phyloP scores from a whole-genome alignment of 768 basidiomycete species.

The Symmetrospora coprosmae region DNA sequence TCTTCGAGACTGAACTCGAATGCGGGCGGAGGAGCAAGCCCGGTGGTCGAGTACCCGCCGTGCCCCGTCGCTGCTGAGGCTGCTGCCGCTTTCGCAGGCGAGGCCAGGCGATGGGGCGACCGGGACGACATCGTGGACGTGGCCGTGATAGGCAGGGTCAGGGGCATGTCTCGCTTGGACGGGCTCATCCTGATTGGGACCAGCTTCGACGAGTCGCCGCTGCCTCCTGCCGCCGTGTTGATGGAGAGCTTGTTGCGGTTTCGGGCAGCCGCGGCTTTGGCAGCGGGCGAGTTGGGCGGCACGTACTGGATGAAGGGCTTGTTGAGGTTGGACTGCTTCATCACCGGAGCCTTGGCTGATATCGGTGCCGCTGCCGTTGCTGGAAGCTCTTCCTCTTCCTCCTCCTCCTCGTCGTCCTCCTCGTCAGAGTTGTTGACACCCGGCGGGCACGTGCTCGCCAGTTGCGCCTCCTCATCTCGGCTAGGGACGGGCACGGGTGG shows the following conservation, averaged over 20 bases:
- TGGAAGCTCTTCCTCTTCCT: too few relatives aligned
- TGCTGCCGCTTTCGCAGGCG: neutral
- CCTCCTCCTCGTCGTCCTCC: too few relatives aligned
- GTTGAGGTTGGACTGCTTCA: constrained; percentile 4
- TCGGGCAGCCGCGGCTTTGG: constrained; percentile 1
- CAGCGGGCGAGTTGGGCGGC: constrained; percentile 18
- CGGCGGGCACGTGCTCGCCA: too few relatives aligned
- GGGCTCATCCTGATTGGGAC: constrained; percentile 5
- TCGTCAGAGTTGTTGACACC: too few relatives aligned
- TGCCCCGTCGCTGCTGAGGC: neutral
- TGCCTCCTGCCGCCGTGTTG: neutral
- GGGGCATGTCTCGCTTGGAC: neutral
- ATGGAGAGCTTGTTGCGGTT: constrained; percentile 1
- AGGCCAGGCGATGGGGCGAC: neutral
- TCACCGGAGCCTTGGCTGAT: neutral
- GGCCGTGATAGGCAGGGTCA: constrained; percentile 4
- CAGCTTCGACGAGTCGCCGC: neutral
- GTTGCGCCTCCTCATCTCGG: neutral
- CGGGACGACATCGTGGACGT: neutral
- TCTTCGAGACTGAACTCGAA: too few relatives aligned
- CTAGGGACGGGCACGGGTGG: neutral
- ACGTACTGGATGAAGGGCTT: constrained; percentile 20
- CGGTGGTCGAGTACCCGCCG: too few relatives aligned
- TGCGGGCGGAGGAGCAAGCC: too few relatives aligned
- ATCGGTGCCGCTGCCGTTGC: neutral